These are phyloP conservation scores for Babesia divergens DNA, from an alignment of 169 alveolate species.

Conservation along the genomic window DNA sequence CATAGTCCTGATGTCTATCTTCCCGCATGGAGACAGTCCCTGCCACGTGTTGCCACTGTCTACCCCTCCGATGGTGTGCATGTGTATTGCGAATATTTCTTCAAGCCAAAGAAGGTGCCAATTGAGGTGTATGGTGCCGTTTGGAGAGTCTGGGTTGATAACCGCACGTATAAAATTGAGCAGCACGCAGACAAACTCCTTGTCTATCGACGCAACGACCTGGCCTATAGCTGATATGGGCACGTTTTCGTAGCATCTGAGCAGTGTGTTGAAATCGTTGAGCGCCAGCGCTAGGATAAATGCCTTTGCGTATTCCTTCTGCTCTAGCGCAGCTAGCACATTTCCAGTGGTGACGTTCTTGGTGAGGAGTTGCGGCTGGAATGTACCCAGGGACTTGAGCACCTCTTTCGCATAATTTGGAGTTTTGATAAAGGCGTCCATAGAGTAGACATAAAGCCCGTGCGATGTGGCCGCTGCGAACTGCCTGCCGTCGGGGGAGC, in stretches of 20 bases:
- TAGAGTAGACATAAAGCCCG: conserved; percentile 54
- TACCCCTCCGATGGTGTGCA: conserved; percentile 20
- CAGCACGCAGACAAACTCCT: conserved; percentile 41
- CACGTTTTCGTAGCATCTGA: conserved; percentile 66
- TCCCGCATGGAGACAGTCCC: not conserved
- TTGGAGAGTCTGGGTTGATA: conserved; percentile 47
- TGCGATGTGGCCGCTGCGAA: conserved; percentile 67
- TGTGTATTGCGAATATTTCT: conserved; percentile 47
- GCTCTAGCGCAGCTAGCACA: conserved; percentile 59
- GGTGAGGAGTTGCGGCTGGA: conserved; percentile 76
- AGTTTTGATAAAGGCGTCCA: conserved; percentile 53
- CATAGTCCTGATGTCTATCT: conserved; percentile 52
- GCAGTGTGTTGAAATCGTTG: conserved; percentile 73
- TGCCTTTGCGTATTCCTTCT: conserved; percentile 70
- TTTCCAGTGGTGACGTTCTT: conserved; percentile 73
- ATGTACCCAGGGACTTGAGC: conserved; percentile 57
- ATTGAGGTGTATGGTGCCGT: conserved; percentile 53
- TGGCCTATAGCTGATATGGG: conserved; percentile 59
- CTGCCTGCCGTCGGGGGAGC: conserved; percentile 59
- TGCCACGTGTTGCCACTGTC: not conserved
- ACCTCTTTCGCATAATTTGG: conserved; percentile 33
- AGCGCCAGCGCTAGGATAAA: conserved; percentile 78
- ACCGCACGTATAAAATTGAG: conserved; percentile 52
- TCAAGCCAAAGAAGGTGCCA: conserved; percentile 60
- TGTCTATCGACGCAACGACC: conserved; percentile 49